These are phyloP conservation scores for Eleusine indica DNA, from an alignment of 176 grass and related monocot genomes.

Conservation along the genomic window DNA sequence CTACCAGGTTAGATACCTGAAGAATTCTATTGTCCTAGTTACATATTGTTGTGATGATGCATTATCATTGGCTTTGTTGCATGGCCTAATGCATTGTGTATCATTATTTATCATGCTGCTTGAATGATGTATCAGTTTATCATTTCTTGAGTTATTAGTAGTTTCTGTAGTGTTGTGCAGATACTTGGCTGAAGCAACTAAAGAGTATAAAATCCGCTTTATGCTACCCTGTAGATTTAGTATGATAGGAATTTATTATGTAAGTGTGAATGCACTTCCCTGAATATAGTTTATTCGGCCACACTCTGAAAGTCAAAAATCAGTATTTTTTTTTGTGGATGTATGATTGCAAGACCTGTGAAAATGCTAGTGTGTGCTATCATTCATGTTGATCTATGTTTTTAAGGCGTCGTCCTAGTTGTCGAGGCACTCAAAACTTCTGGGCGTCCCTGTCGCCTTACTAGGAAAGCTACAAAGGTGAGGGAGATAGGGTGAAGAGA, in stretches of 20 bases:
- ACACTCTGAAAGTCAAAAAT: constrained; percentile 14
- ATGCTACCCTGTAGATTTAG: neutral
- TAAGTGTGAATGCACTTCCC: constrained; percentile 9
- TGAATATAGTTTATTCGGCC: constrained; percentile 18
- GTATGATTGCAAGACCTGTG: neutral
- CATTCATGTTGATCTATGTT: neutral
- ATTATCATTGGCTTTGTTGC: neutral
- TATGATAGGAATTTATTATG: constrained; percentile 14
- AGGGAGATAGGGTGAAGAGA: too few species aligned
- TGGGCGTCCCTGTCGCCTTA: too few species aligned
- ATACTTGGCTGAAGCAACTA: constrained; percentile 10
- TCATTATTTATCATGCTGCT: neutral
- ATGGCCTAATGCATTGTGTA: neutral
- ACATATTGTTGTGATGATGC: constrained; percentile 5
- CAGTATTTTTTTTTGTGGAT: neutral
- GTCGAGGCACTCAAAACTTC: too few species aligned
- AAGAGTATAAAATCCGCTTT: constrained; percentile 17
- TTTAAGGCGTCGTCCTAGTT: neutral
- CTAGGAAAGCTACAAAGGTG: too few species aligned
- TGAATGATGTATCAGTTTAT: neutral
- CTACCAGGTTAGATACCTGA: constrained; percentile 66
- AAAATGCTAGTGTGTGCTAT: neutral
- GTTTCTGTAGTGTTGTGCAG: neutral
- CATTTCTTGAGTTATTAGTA: neutral
- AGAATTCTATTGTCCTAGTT: constrained; percentile 21